These are phyloP conservation scores for Penicillium maclennaniae DNA, from an alignment of 495 filamentous ascomycete species.

Conservation along the genomic window DNA sequence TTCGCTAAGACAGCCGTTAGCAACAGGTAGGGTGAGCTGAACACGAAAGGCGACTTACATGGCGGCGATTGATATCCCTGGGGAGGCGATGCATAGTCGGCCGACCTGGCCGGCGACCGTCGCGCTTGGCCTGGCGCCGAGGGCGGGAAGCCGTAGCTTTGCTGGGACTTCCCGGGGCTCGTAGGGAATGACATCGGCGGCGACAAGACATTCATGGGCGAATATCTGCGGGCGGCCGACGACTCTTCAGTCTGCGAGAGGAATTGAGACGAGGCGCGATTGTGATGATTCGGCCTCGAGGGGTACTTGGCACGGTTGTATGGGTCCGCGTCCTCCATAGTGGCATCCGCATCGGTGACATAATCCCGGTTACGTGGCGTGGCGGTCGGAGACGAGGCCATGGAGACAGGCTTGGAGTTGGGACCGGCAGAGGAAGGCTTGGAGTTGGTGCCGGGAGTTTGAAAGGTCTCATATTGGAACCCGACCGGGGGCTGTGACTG, in stretches of 20 bases:
- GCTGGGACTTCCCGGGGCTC: slow-evolving; percentile 55
- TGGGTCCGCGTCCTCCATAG: slow-evolving; percentile 89
- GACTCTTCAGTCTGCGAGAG: slow-evolving; percentile 67
- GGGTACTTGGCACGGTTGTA: slow-evolving; percentile 79
- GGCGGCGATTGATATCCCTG: slow-evolving; percentile 63
- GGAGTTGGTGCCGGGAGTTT: slow-evolving; percentile 42
- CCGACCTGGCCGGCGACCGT: slow-evolving; percentile 56
- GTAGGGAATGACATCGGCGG: slow-evolving; percentile 55
- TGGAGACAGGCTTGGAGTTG: slow-evolving; percentile 50
- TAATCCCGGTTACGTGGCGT: slow-evolving; percentile 66
- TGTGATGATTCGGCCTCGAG: slow-evolving; percentile 63
- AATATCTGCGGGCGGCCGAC: slow-evolving; percentile 84
- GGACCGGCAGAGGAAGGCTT: slow-evolving; percentile 49
- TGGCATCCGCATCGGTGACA: slow-evolving; percentile 70
- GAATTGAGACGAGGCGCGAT: slow-evolving; percentile 59
- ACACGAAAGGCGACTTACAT: slow-evolving; percentile 35
- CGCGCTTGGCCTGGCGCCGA: slow-evolving; percentile 37
- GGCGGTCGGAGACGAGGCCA: slow-evolving; percentile 60
- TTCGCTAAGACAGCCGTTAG: slow-evolving; percentile 26
- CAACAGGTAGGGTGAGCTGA: slow-evolving; percentile 3
- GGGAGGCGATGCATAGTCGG: slow-evolving; percentile 57
- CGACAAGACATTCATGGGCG: slow-evolving; percentile 82
- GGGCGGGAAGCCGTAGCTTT: slow-evolving; percentile 43
- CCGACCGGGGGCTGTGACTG: slow-evolving; percentile 59
- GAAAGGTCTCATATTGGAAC: slow-evolving; percentile 74